Percentiles rank a stretch among this genome's conserved stretches.
phyloP scores from a whole-genome alignment of 2,329 filamentous ascomycete species.

The Sarocladium oryzae region DNA sequence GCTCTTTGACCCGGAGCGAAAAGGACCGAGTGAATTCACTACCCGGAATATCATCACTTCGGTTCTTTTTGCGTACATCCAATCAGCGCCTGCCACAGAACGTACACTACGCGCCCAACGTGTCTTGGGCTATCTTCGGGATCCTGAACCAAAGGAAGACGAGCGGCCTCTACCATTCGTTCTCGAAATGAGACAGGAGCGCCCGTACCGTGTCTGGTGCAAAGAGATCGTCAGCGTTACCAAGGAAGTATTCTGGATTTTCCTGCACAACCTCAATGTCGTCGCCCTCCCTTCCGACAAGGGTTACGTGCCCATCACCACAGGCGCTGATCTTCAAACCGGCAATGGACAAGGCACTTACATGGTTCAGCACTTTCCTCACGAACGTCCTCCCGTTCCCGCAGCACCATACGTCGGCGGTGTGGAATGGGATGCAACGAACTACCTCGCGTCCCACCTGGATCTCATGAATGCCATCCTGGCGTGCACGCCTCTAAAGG shows the following conservation, averaged over 20 bases:
- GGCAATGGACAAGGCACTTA: conserved; percentile 29
- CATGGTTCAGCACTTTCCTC: conserved; percentile 71
- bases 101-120: conserved; percentile 62
- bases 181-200: conserved; percentile 75
- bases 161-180: conserved; percentile 79
- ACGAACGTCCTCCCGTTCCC: conserved; percentile 80
- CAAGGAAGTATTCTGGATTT: conserved; percentile 99
- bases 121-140: conserved; percentile 74
- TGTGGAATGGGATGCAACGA: conserved; percentile 98
- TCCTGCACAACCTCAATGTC: conserved; percentile 88
- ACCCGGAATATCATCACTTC: conserved; percentile 87
- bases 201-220: conserved; percentile 90
- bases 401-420: conserved; percentile 94
- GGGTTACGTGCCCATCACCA: conserved; percentile 7
- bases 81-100: conserved; percentile 54
- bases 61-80: conserved; percentile 81
- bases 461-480: conserved; percentile 89
- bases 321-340: neutral
- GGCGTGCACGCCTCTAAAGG: conserved; percentile 64
- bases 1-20: conserved; percentile 97
- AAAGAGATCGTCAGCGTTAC: conserved; percentile 89
- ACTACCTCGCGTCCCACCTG: conserved; percentile 87
- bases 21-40: conserved; percentile 93
- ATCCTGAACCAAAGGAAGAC: conserved; percentile 69
- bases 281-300: conserved; percentile 56